These are phyloP conservation scores for Clavulina sp. DNA, from an alignment of 768 basidiomycete genomes.

Conservation along the genomic window DNA sequence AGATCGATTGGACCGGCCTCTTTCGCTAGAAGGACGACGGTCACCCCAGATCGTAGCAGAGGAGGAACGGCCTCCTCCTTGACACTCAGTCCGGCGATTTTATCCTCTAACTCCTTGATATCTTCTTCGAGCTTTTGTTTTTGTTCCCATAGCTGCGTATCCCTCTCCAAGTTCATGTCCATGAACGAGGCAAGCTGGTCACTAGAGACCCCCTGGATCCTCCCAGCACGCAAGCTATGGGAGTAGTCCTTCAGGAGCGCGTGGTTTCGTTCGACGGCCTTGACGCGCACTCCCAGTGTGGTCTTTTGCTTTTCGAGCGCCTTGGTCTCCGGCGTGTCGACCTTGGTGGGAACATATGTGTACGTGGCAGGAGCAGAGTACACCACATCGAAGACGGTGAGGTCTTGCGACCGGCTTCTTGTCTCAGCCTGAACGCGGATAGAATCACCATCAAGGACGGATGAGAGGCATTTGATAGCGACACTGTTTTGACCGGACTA, in stretches of 20 bases:
- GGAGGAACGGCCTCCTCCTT: not conserved
- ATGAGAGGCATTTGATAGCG: not conserved
- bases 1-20: slow-evolving; percentile 7
- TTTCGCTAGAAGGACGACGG: slow-evolving; percentile 9
- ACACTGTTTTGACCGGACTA: not conserved
- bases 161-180: not conserved
- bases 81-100: not conserved
- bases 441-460: not conserved
- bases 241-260: not conserved
- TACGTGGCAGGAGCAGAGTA: not conserved
- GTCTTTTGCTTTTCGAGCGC: not conserved
- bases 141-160: not conserved
- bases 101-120: not conserved
- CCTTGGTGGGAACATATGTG: not conserved
- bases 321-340: not conserved
- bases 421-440: not conserved
- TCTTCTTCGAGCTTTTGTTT: not conserved
- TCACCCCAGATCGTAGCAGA: not conserved
- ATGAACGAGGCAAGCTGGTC: not conserved
- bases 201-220: not conserved
- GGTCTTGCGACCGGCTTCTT: not conserved
- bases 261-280: not conserved
- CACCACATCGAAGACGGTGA: not conserved
- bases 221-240: not conserved
- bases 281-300: not conserved